Evolutionary conservation across 148 eudicot genomes (phyloP).

Genomic region (Rhododendron molle): DNA sequence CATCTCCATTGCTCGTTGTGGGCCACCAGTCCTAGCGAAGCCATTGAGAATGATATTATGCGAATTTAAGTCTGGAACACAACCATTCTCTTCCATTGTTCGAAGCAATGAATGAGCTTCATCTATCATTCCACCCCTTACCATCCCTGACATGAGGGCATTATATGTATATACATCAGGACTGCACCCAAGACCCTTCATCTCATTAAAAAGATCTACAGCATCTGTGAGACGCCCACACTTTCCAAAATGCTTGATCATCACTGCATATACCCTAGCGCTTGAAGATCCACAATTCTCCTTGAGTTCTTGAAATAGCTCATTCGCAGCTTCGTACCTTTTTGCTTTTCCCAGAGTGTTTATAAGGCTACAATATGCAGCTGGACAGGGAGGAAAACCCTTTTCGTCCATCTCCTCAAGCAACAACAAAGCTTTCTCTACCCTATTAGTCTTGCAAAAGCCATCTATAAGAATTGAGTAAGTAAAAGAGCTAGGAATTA

Average conservation of each 20-base stretch:
- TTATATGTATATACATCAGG: conserved; percentile 85
- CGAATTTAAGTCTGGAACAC: conserved; percentile 73
- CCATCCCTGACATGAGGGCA: conserved; percentile 94
- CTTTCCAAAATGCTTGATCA: conserved; percentile 93
- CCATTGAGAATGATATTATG: conserved; percentile 84
- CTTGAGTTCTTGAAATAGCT: conserved; percentile 83
- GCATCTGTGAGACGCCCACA: conserved; percentile 70
- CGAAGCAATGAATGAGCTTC: conserved; percentile 69
- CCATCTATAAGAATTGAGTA: conserved; percentile 94
- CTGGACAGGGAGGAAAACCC: conserved; percentile 92
- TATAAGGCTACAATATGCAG: conserved; percentile 95
- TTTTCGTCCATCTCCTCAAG: conserved; percentile 99
- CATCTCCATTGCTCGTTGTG: conserved; percentile 66
- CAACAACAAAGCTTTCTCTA: conserved; percentile 77
- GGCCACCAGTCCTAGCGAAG: conserved; percentile 70
- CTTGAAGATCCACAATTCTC: conserved; percentile 87
- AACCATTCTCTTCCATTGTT: conserved; percentile 76
- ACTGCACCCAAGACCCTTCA: conserved; percentile 64
- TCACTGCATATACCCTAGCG: conserved; percentile 88
- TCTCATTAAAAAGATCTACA: conserved; percentile 73
- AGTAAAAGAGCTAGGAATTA: conserved; percentile 73
- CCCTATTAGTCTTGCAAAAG: conserved; percentile 75
- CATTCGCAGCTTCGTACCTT: conserved; percentile 89
- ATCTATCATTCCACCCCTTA: conserved; percentile 69
- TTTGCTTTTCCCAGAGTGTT: conserved; percentile 81